These are phyloP conservation scores for Eustoma russellianum DNA, from an alignment of 257 asterid genomes.

Conservation along the genomic window DNA sequence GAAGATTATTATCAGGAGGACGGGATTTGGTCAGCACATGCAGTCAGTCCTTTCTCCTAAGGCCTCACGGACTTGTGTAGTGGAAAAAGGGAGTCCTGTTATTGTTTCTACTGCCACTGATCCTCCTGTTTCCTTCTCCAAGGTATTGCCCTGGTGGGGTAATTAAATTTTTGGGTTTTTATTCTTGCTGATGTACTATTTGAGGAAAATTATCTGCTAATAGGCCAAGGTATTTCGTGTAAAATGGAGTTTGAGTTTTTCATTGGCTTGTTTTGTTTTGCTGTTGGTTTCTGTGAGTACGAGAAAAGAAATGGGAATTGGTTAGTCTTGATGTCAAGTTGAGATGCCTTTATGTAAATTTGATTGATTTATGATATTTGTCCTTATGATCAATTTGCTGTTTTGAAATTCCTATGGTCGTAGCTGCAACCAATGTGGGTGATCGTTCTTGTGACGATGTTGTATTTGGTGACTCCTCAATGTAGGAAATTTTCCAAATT, in stretches of 20 bases:
- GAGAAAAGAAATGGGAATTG: too few species aligned
- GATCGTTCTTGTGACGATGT: too few species aligned
- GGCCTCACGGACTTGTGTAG: conserved; percentile 22
- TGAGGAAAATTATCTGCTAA: background rate
- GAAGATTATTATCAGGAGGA: conserved; percentile 2
- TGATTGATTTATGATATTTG: too few species aligned
- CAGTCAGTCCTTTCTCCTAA: conserved; percentile 25
- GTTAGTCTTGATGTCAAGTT: too few species aligned
- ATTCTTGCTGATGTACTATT: background rate
- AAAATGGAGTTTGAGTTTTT: background rate
- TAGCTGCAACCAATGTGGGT: too few species aligned
- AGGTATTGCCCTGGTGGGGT: conserved; percentile 19
- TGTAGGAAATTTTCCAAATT: too few species aligned
- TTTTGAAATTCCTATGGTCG: too few species aligned
- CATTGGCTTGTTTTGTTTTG: background rate
- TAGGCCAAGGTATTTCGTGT: background rate
- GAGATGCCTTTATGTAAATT: too few species aligned
- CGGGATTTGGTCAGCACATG: conserved; percentile 26
- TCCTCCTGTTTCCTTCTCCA: conserved; percentile 25
- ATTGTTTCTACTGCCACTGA: conserved; percentile 7
- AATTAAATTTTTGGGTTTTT: background rate
- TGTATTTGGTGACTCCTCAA: too few species aligned
- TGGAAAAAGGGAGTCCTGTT: conserved; percentile 10
- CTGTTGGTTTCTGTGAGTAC: background rate
- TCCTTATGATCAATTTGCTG: too few species aligned